These are phyloP conservation scores for Arthromyces matolae DNA, from an alignment of 768 basidiomycete genomes.

Conservation along the genomic window DNA sequence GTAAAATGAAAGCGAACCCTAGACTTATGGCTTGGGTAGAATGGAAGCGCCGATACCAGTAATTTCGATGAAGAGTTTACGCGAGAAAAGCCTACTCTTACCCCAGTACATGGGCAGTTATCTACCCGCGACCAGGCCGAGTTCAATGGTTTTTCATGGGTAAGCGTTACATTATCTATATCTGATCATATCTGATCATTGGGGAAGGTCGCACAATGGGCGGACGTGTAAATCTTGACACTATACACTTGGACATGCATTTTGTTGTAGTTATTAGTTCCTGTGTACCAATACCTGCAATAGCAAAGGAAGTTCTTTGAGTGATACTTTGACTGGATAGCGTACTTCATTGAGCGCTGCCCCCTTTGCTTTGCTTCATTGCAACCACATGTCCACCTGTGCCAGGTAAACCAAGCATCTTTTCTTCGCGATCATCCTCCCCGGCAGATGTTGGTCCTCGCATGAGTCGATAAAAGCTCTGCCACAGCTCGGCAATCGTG, in stretches of 20 bases:
- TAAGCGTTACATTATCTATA: constrained; percentile 26
- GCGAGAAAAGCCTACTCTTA: constrained; percentile 92
- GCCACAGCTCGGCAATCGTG: constrained; percentile 84
- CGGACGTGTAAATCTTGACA: constrained; percentile 54
- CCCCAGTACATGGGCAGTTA: constrained; percentile 93
- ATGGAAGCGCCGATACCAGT: constrained; percentile 81
- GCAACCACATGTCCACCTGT: constrained; percentile 67
- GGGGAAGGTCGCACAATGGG: constrained; percentile 51
- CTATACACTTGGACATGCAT: too few species aligned
- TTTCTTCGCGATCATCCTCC: constrained; percentile 31
- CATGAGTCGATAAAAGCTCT: constrained; percentile 78
- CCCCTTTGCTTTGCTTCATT: constrained; percentile 20
- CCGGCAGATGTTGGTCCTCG: constrained; percentile 40
- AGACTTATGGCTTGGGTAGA: constrained; percentile 37
- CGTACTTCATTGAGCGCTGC: neutral
- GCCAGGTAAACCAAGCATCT: constrained; percentile 51
- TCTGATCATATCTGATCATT: neutral
- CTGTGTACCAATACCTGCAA: too few species aligned
- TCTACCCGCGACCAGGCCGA: constrained; percentile 89
- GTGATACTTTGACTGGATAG: constrained; percentile 14
- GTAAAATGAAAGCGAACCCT: neutral
- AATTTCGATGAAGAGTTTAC: constrained; percentile 99
- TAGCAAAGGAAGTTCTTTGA: too few species aligned
- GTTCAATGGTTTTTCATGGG: constrained; percentile 98
- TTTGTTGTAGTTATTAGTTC: constrained; percentile 21